Evolutionary conservation across 441 rosid genomes (phyloP).

Genomic region (Corymbia citriodora): DNA sequence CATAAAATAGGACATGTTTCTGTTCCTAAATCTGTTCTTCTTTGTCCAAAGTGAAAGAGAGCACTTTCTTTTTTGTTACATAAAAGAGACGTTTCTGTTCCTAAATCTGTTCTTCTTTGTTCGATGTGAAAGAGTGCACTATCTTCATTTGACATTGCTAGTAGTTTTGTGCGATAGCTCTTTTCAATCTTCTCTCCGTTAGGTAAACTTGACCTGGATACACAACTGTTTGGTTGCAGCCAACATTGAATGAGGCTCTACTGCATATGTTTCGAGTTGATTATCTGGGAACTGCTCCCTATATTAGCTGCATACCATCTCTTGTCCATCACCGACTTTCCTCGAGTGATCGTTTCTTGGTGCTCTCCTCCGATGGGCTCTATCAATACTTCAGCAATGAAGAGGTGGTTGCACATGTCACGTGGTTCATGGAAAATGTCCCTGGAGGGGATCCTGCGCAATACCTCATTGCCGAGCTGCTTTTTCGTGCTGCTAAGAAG

Average conservation of each 20-base stretch:
- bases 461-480: slow-evolving; percentile 88
- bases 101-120: background rate
- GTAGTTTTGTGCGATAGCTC: background rate
- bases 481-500: slow-evolving; percentile 92
- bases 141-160: background rate
- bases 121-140: background rate
- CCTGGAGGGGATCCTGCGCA: slow-evolving; percentile 99
- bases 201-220: background rate
- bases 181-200: background rate
- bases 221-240: slow-evolving; percentile 42
- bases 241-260: slow-evolving; percentile 77
- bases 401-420: slow-evolving; percentile 92
- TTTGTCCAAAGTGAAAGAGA: background rate
- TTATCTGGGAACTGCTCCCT: slow-evolving; percentile 73
- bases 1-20: background rate
- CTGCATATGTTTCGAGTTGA: slow-evolving; percentile 69
- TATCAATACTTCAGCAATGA: slow-evolving; percentile 95
- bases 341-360: slow-evolving; percentile 81
- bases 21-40: background rate
- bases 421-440: slow-evolving; percentile 94
- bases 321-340: slow-evolving; percentile 76
- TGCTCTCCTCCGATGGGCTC: slow-evolving; percentile 88
- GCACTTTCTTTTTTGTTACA: background rate
- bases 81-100: background rate
- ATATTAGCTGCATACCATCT: slow-evolving; percentile 76